Conservation (phyloP, 495 filamentous ascomycete species). For the Pseudoneurospora amorphoporcata region DNA sequence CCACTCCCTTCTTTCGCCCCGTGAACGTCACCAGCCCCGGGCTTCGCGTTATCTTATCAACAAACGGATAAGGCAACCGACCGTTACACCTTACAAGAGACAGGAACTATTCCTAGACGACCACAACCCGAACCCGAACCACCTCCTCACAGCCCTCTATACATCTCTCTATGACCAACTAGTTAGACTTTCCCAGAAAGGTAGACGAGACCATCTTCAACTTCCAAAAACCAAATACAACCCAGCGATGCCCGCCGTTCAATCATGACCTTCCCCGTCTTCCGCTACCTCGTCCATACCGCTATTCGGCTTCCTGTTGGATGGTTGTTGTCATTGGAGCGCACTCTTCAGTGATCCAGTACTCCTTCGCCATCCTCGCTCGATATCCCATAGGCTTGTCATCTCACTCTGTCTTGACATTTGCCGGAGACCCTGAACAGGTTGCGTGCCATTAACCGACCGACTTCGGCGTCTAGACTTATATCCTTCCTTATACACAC, state of each 20-base stretch:
- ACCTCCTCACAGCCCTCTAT: not conserved
- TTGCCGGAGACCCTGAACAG: not conserved
- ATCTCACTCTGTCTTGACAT: not conserved
- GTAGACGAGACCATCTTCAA: not conserved
- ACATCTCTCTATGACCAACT: not conserved
- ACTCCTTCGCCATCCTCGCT: not conserved
- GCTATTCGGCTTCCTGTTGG: not conserved
- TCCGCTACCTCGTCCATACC: not conserved
- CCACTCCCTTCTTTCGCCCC: not conserved
- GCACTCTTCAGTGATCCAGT: not conserved
- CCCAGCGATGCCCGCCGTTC: not conserved
- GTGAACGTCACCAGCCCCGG: not conserved
- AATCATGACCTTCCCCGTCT: slow-evolving; percentile 1
- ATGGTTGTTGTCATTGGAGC: not conserved
- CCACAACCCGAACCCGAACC: not conserved
- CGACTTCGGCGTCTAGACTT: not conserved
- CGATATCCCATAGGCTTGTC: not conserved
- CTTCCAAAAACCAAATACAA: not conserved
- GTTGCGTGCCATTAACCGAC: not conserved
- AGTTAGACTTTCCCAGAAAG: not conserved
- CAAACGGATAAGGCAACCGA: not conserved
- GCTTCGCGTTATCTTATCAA: not conserved
- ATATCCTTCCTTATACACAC: not conserved
- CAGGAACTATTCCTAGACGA: not conserved
- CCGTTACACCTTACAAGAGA: not conserved